Conservation (phyloP, 129 eudicot genomes). For the Tagetes erecta region DNA sequence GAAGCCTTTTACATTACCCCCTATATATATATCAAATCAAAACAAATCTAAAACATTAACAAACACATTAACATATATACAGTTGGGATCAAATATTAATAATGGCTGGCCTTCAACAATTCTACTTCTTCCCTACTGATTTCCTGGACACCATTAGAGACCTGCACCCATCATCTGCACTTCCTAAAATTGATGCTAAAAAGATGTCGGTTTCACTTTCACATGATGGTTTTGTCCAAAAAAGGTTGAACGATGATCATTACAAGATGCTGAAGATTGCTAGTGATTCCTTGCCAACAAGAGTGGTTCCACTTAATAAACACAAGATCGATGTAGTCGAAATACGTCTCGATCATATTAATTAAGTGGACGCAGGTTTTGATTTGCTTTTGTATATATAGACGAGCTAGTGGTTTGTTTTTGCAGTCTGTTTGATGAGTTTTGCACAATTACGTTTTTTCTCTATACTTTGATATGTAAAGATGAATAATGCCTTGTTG, state of each 20-base stretch:
- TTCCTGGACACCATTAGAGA: slow-evolving; percentile 36
- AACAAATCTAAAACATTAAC: not conserved
- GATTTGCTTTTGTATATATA: not conserved
- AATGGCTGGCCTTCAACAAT: slow-evolving; percentile 45
- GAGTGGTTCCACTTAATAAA: slow-evolving; percentile 22
- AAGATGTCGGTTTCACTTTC: not conserved
- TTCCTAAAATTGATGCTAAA: too few relatives aligned
- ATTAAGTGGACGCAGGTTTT: not conserved
- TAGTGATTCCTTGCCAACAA: slow-evolving; percentile 23
- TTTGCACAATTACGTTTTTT: not conserved
- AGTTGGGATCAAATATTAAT: not conserved
- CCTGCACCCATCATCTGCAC: too few relatives aligned
- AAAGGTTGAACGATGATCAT: slow-evolving; percentile 19
- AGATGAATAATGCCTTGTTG: too few relatives aligned
- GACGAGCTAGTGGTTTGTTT: not conserved
- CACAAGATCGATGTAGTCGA: not conserved
- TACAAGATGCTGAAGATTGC: slow-evolving; percentile 31
- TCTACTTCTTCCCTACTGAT: slow-evolving; percentile 42
- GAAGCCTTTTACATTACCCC: not conserved
- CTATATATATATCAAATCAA: not conserved
- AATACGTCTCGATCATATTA: not conserved
- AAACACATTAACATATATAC: not conserved
- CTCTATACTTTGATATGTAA: not conserved
- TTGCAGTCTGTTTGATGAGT: not conserved
- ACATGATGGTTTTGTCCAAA: slow-evolving; percentile 8